Evolutionary conservation across 2,329 filamentous ascomycete genomes (phyloP).

Genomic region (Ophiocordyceps polyrhachis-furcata): DNA sequence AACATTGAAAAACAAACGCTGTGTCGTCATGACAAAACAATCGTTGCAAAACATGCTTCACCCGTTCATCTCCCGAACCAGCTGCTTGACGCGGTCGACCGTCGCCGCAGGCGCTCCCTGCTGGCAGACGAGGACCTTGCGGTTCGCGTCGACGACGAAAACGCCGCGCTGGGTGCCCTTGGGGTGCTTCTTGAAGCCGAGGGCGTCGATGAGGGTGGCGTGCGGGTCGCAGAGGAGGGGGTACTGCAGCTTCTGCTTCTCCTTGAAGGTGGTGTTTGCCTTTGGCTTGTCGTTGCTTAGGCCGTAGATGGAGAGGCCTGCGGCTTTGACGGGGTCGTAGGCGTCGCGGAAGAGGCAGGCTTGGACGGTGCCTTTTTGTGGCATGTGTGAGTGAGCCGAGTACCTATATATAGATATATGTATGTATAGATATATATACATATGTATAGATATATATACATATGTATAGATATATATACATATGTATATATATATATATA

Average conservation of each 20-base stretch:
- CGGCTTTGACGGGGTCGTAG: constrained; percentile 55
- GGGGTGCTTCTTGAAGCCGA: constrained; percentile 75
- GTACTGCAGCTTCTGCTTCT: constrained; percentile 80
- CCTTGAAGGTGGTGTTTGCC: constrained; percentile 82
- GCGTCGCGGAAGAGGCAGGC: constrained; percentile 84
- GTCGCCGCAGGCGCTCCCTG: constrained; percentile 62
- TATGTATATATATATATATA: no score
- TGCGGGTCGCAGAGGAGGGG: constrained; percentile 68
- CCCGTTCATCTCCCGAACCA: constrained; percentile 33
- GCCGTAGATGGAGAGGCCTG: constrained; percentile 74
- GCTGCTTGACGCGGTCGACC: constrained; percentile 53
- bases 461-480: no score
- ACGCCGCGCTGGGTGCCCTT: constrained; percentile 73
- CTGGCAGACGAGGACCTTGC: constrained; percentile 60
- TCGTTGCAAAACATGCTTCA: background rate
- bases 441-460: no score
- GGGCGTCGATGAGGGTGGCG: constrained; percentile 57
- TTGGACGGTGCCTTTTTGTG: constrained; percentile 62
- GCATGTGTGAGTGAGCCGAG: background rate
- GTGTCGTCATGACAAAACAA: background rate
- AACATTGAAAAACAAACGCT: background rate
- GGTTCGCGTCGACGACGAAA: constrained; percentile 66
- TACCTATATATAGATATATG: no score
- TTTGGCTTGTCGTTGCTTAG: constrained; percentile 77
- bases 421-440: no score